Percentiles rank a stretch among this genome's conserved stretches.
Conservation (phyloP, 306 rosid genomes). For the Cucurbita moschata region DNA sequence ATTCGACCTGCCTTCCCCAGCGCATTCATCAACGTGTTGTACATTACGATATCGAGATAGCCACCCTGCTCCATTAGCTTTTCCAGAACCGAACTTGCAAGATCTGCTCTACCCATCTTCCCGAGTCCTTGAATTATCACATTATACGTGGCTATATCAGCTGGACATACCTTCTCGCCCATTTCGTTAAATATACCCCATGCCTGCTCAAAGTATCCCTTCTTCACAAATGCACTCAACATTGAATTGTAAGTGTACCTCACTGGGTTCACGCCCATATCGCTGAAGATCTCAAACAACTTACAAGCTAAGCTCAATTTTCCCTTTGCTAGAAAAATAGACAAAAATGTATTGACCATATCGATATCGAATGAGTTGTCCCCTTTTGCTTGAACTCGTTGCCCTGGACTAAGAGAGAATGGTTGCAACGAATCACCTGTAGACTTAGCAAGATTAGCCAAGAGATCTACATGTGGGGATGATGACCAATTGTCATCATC, state of each 20-base stretch:
- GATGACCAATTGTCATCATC: constrained; percentile 47
- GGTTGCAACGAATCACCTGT: constrained; percentile 15
- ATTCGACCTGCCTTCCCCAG: constrained; percentile 77
- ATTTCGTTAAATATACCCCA: constrained; percentile 58
- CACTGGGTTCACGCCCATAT: constrained; percentile 52
- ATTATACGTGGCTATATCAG: constrained; percentile 89
- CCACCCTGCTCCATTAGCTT: constrained; percentile 74
- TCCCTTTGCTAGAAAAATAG: constrained; percentile 80
- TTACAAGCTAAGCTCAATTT: constrained; percentile 76
- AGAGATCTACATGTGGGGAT: constrained; percentile 64
- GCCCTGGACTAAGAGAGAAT: constrained; percentile 39
- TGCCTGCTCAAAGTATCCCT: constrained; percentile 69
- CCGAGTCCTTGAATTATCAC: constrained; percentile 85
- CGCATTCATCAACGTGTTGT: constrained; percentile 75
- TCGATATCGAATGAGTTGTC: constrained; percentile 46
- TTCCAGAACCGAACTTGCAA: constrained; percentile 71
- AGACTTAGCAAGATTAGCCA: constrained; percentile 40
- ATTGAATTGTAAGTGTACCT: constrained; percentile 72
- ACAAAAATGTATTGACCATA: constrained; percentile 79
- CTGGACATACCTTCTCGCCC: constrained; percentile 59
- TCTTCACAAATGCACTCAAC: constrained; percentile 86
- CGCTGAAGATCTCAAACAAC: constrained; percentile 73
- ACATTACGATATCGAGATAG: constrained; percentile 82
- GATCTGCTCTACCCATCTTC: constrained; percentile 88
- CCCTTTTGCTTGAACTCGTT: constrained; percentile 49